These are phyloP conservation scores for Planoprotostelium fungivorum DNA, from an alignment of 78 protist species.

Conservation along the genomic window DNA sequence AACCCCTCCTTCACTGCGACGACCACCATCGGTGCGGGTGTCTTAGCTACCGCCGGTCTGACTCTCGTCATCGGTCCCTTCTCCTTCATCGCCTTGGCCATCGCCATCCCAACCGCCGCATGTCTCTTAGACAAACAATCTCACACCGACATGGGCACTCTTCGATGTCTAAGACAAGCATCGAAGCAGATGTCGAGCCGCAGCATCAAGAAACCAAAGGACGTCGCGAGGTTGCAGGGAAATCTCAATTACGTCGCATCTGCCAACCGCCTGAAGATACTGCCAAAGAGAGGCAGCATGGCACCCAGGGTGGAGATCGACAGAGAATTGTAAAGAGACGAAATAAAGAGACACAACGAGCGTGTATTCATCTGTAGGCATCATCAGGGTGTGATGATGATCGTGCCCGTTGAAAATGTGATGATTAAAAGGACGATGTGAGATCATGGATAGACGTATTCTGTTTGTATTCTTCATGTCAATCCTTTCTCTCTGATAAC, in stretches of 20 bases:
- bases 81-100: neutral
- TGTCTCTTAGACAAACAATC: neutral
- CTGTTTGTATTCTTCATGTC: too few species aligned
- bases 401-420: too few species aligned
- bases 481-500: too few species aligned
- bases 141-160: neutral
- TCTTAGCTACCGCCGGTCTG: neutral
- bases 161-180: neutral
- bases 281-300: neutral
- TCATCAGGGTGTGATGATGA: too few species aligned
- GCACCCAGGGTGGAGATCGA: neutral
- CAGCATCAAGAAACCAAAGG: neutral
- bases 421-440: too few species aligned
- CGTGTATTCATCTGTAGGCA: too few species aligned
- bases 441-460: too few species aligned
- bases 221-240: neutral
- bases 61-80: neutral
- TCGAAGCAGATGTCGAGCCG: neutral
- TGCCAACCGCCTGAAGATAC: neutral
- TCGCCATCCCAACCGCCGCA: neutral
- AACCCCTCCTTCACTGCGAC: neutral
- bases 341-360: too few species aligned
- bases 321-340: neutral
- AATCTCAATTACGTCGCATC: neutral
- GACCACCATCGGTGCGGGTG: neutral